Conservation (phyloP, 345 rosid species). For the Moricandia moricandioides region DNA sequence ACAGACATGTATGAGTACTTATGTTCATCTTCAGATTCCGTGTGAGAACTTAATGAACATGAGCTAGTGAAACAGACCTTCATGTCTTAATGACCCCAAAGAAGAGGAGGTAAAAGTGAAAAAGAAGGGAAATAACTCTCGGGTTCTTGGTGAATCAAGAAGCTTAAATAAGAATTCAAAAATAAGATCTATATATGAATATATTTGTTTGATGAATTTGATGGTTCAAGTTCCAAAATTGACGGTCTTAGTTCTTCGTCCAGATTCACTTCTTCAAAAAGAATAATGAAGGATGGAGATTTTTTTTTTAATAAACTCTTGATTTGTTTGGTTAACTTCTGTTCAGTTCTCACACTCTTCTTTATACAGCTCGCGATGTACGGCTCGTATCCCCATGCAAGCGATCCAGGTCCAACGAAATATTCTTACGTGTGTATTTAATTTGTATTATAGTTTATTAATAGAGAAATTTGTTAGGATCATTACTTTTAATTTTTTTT, state of each 20-base stretch:
- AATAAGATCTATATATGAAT: neutral
- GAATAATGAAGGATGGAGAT: neutral
- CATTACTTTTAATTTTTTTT: too few relatives aligned
- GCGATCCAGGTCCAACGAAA: conserved; percentile 24
- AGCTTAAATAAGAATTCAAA: conserved; percentile 9
- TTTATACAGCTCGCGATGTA: conserved; percentile 37
- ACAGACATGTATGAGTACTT: neutral
- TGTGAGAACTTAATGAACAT: neutral
- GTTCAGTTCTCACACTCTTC: conserved; percentile 11
- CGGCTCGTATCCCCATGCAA: conserved; percentile 45
- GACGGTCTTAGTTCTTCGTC: conserved; percentile 13
- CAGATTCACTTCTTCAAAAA: neutral
- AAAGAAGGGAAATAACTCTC: neutral
- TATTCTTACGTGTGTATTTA: conserved; percentile 14
- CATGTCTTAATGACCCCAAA: conserved; percentile 22
- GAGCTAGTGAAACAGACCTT: conserved; percentile 26
- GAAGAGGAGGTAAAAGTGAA: neutral
- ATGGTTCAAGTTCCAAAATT: conserved; percentile 69
- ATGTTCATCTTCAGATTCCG: neutral
- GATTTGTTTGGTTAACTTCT: conserved; percentile 16
- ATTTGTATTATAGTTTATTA: conserved; percentile 5
- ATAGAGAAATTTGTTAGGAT: too few relatives aligned
- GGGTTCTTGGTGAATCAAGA: conserved; percentile 19
- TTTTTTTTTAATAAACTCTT: neutral
- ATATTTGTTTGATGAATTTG: conserved; percentile 41